Percentiles rank a stretch among this genome's conserved stretches.
Conservation (phyloP, 352 stramenopile species). For the Thalassiosira mediterranea region DNA sequence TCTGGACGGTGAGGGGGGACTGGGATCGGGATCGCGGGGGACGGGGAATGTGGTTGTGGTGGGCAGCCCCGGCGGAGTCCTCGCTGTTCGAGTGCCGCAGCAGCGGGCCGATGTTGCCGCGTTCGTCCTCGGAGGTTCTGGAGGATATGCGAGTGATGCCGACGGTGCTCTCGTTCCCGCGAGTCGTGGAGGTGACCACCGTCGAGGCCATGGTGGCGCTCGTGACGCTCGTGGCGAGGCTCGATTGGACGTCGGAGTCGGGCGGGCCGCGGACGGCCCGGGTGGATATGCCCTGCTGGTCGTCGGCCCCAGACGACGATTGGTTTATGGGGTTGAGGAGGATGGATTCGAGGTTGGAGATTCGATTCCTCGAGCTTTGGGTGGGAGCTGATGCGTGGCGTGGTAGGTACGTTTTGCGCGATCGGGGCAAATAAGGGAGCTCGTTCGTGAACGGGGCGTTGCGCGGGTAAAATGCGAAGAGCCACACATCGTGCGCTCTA, state of each 20-base stretch:
- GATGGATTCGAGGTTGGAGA: constrained; percentile 66
- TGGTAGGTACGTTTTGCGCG: neutral
- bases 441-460: no score
- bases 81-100: constrained; percentile 30
- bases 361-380: constrained; percentile 47
- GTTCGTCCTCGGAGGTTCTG: constrained; percentile 37
- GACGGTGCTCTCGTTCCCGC: constrained; percentile 40
- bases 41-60: constrained; percentile 7
- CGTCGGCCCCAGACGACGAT: constrained; percentile 1
- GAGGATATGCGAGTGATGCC: constrained; percentile 38
- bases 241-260: constrained; percentile 58
- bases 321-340: constrained; percentile 54
- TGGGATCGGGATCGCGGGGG: constrained; percentile 41
- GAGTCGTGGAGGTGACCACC: constrained; percentile 52
- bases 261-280: constrained; percentile 30
- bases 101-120: constrained; percentile 21
- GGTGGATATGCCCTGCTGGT: constrained; percentile 54
- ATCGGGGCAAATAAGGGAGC: no score
- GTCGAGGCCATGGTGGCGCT: constrained; percentile 55
- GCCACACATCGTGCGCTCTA: no score
- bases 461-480: no score
- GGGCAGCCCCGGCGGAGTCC: constrained; percentile 5
- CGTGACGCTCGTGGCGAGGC: constrained; percentile 58
- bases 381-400: constrained; percentile 28
- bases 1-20: constrained; percentile 61